A percentile compares a stretch with the other conserved stretches of the same genome.
Conservation (phyloP, 768 basidiomycete genomes). For the Xerocomellus amylosporus region DNA sequence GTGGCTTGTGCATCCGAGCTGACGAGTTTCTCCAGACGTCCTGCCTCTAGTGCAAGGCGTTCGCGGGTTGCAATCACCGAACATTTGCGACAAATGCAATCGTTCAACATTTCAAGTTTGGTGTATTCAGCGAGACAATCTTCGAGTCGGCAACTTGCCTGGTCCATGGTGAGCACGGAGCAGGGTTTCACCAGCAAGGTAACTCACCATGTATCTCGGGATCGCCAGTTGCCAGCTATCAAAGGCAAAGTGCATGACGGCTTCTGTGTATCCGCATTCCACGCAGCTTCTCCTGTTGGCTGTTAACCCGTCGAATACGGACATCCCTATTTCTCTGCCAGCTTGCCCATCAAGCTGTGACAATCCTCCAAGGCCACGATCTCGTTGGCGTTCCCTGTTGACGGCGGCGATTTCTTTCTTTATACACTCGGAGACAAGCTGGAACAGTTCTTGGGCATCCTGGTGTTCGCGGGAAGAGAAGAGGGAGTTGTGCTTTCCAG, state of each 20-base stretch:
- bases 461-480: constrained; percentile 93
- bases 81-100: constrained; percentile 91
- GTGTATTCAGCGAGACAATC: constrained; percentile 89
- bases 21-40: constrained; percentile 44
- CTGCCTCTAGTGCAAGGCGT: constrained; percentile 60
- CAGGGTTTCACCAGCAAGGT: constrained; percentile 1
- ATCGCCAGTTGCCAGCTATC: constrained; percentile 82
- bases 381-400: constrained; percentile 64
- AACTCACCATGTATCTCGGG: constrained; percentile 59
- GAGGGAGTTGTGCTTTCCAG: constrained; percentile 56
- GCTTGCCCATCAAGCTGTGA: constrained; percentile 25
- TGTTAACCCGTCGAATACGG: constrained; percentile 86
- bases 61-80: constrained; percentile 76
- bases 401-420: constrained; percentile 80
- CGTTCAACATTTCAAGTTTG: constrained; percentile 80
- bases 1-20: constrained; percentile 45
- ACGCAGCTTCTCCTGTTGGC: constrained; percentile 88
- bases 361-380: constrained; percentile 68
- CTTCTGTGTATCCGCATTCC: constrained; percentile 89
- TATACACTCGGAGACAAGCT: constrained; percentile 85
- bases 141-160: constrained; percentile 70
- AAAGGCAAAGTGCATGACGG: constrained; percentile 88
- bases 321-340: constrained; percentile 49
- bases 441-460: constrained; percentile 98
- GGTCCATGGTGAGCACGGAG: constrained; percentile 8